These are phyloP conservation scores for Seiridium cupressi DNA, from an alignment of 2,329 filamentous ascomycete genomes.

Conservation along the genomic window DNA sequence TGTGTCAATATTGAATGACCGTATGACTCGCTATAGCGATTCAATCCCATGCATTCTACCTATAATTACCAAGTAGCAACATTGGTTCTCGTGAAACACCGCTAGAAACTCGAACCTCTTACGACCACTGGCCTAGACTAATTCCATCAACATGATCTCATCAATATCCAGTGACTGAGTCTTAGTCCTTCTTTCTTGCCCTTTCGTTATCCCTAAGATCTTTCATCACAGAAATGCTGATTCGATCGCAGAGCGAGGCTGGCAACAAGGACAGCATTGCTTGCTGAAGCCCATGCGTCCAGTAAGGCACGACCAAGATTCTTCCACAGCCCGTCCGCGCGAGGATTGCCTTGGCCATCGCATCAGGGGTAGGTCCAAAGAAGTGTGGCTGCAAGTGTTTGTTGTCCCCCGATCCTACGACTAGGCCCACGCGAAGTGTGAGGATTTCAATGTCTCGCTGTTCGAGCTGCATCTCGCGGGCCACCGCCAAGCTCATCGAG, in stretches of 20 bases:
- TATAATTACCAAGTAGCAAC: too few relatives aligned
- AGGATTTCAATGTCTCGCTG: slow-evolving; percentile 12
- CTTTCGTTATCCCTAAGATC: neutral
- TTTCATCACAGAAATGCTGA: neutral
- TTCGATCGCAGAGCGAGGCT: neutral
- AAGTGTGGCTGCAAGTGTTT: slow-evolving; percentile 11
- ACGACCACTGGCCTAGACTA: too few relatives aligned
- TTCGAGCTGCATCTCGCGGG: slow-evolving; percentile 36
- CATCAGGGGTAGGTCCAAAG: slow-evolving; percentile 14
- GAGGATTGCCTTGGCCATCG: slow-evolving; percentile 11
- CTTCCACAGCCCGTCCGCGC: neutral
- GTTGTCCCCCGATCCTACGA: slow-evolving; percentile 13
- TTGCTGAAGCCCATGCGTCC: neutral
- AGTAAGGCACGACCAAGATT: neutral
- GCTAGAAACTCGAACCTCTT: too few relatives aligned
- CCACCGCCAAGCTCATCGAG: slow-evolving; percentile 35
- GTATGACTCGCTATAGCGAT: too few relatives aligned
- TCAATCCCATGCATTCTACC: too few relatives aligned
- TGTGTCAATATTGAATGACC: too few relatives aligned
- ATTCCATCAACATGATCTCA: too few relatives aligned
- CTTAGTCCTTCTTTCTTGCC: neutral
- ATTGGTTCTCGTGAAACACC: too few relatives aligned
- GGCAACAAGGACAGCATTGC: neutral
- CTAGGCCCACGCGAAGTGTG: slow-evolving; percentile 16
- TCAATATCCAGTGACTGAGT: neutral